Evolutionary conservation across 2,329 filamentous ascomycete species (phyloP).

Genomic region (Scedosporium aurantiacum): DNA sequence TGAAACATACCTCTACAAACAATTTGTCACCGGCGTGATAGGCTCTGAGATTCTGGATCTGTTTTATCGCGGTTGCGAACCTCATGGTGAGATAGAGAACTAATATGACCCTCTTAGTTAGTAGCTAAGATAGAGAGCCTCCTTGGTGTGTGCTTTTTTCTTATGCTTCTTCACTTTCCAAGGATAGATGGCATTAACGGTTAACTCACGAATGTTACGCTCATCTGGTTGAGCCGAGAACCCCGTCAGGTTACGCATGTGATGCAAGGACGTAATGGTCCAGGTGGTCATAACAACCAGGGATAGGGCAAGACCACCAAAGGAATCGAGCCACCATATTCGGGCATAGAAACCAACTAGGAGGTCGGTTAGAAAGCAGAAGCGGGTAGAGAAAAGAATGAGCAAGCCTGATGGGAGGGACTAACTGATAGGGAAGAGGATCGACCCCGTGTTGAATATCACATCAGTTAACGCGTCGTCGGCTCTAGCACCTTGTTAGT

Average conservation of each 20-base stretch:
- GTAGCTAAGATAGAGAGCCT: too few species aligned
- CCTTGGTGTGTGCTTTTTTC: not conserved
- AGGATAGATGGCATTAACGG: not conserved
- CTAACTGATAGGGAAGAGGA: slow-evolving; percentile 51
- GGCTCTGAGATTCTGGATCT: slow-evolving; percentile 75
- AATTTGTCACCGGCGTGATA: slow-evolving; percentile 81
- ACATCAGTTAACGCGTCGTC: slow-evolving; percentile 58
- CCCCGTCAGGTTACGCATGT: slow-evolving; percentile 72
- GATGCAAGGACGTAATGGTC: slow-evolving; percentile 60
- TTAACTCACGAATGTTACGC: slow-evolving; percentile 52
- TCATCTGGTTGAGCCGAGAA: slow-evolving; percentile 71
- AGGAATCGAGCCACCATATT: slow-evolving; percentile 75
- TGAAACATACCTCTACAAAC: slow-evolving; percentile 44
- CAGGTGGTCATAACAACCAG: slow-evolving; percentile 71
- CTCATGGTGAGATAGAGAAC: slow-evolving; percentile 87
- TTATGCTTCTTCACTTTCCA: not conserved
- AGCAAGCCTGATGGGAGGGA: not conserved
- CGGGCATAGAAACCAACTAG: slow-evolving; percentile 60
- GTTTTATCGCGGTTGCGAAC: slow-evolving; percentile 76
- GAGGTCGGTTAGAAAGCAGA: not conserved
- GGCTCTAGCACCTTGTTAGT: slow-evolving; percentile 21
- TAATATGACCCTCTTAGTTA: not conserved
- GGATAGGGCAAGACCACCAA: slow-evolving; percentile 70
- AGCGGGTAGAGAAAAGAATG: not conserved
- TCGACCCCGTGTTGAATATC: slow-evolving; percentile 82